phyloP scores from a whole-genome alignment of 768 basidiomycete genomes.

The Lactifluus subvellereus region DNA sequence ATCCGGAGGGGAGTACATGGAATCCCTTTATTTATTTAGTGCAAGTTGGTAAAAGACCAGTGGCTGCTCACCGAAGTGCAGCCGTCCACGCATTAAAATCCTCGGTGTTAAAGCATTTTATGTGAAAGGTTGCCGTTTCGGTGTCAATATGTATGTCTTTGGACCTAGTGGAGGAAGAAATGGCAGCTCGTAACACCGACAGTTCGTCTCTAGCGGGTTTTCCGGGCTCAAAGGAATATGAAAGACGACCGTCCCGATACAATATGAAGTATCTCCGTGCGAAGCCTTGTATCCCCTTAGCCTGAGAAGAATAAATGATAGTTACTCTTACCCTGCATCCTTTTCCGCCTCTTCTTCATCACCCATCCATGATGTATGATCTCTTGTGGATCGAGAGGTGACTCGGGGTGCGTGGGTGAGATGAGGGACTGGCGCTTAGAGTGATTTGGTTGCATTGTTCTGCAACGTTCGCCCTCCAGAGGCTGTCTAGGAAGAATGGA shows the following conservation, averaged over 20 bases:
- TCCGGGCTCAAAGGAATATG: conserved; percentile 69
- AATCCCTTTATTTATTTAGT: conserved; percentile 43
- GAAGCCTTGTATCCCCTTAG: conserved; percentile 48
- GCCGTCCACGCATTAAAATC: conserved; percentile 74
- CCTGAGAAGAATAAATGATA: background rate
- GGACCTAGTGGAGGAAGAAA: conserved; percentile 65
- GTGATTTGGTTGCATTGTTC: conserved; percentile 1
- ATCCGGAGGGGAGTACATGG: conserved; percentile 42
- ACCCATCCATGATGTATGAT: conserved; percentile 69
- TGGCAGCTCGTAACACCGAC: conserved; percentile 58
- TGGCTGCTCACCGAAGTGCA: conserved; percentile 53
- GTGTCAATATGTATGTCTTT: conserved; percentile 82
- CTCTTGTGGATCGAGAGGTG: conserved; percentile 4
- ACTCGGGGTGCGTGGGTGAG: background rate
- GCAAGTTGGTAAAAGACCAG: background rate
- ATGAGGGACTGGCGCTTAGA: background rate
- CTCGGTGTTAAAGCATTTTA: conserved; percentile 64
- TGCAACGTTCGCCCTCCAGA: background rate
- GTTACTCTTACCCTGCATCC: conserved; percentile 65
- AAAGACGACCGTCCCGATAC: conserved; percentile 59
- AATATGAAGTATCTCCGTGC: conserved; percentile 79
- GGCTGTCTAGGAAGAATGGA: background rate
- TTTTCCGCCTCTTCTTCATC: conserved; percentile 81
- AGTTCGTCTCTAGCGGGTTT: conserved; percentile 68
- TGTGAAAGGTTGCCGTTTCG: conserved; percentile 70